phyloP scores from a whole-genome alignment of 129 eudicot species.

The Arctium minus region DNA sequence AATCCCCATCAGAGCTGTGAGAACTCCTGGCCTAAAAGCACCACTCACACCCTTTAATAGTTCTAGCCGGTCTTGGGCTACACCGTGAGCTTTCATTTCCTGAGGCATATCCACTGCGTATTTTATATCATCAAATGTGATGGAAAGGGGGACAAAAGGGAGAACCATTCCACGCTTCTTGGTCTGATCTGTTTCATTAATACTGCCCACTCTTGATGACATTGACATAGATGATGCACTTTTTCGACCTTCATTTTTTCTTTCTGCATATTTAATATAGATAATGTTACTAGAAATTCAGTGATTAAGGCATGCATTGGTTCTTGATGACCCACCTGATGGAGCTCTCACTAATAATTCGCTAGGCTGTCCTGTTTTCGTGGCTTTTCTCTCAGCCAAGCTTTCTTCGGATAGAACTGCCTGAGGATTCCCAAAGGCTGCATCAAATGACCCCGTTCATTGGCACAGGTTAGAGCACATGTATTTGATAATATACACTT shows the following conservation, averaged over 20 bases:
- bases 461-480: not conserved
- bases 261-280: conserved; percentile 37
- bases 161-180: conserved; percentile 83
- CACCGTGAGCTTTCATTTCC: conserved; percentile 86
- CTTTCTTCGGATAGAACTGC: conserved; percentile 74
- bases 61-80: conserved; percentile 56
- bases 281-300: not conserved
- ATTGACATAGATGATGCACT: conserved; percentile 29
- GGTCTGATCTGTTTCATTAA: conserved; percentile 30
- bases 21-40: conserved; percentile 90
- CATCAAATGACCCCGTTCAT: conserved; percentile 6
- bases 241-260: conserved; percentile 33
- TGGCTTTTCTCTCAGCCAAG: conserved; percentile 53
- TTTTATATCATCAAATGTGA: conserved; percentile 63
- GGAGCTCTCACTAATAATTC: conserved; percentile 44
- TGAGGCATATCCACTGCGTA: conserved; percentile 88
- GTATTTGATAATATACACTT: not conserved
- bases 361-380: conserved; percentile 30
- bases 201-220: conserved; percentile 40
- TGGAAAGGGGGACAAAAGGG: conserved; percentile 75
- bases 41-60: conserved; percentile 85
- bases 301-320: not conserved
- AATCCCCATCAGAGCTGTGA: conserved; percentile 91
- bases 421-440: conserved; percentile 79
- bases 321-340: conserved; percentile 36